Evolutionary conservation across 2,329 filamentous ascomycete genomes (phyloP).

Genomic region (Colletotrichum caudatum): DNA sequence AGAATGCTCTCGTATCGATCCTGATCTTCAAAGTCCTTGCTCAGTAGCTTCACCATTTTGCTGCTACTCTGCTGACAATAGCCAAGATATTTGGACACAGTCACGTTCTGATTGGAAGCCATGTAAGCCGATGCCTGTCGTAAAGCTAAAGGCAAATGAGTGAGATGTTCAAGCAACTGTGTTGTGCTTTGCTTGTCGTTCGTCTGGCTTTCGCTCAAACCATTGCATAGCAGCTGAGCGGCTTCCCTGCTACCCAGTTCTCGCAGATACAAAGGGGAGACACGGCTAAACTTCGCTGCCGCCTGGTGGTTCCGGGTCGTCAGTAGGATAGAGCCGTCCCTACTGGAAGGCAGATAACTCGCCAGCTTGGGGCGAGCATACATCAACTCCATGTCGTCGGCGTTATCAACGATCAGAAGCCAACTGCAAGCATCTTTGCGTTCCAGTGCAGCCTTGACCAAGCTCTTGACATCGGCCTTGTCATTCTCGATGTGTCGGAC

Average conservation of each 20-base stretch:
- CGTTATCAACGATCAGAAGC: too few species aligned
- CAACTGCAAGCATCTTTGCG: too few species aligned
- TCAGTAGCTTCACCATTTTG: slow-evolving; percentile 45
- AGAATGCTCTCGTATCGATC: slow-evolving; percentile 44
- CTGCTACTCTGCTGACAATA: slow-evolving; percentile 44
- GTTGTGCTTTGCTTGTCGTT: slow-evolving; percentile 40
- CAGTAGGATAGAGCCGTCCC: too few species aligned
- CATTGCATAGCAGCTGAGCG: slow-evolving; percentile 43
- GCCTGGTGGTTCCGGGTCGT: too few species aligned
- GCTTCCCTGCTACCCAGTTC: slow-evolving; percentile 45
- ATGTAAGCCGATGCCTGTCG: slow-evolving; percentile 53
- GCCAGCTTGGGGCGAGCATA: too few species aligned
- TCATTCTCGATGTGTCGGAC: too few species aligned
- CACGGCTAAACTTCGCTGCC: too few species aligned
- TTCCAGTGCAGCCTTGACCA: too few species aligned
- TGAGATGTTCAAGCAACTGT: slow-evolving; percentile 48
- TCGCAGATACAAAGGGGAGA: slow-evolving; percentile 37
- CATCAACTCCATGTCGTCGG: too few species aligned
- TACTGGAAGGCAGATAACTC: too few species aligned
- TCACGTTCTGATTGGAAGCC: slow-evolving; percentile 44
- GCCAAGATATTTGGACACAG: slow-evolving; percentile 46
- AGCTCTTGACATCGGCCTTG: too few species aligned
- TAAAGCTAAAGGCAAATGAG: slow-evolving; percentile 52
- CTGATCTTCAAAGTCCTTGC: slow-evolving; percentile 48
- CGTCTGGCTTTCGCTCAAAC: slow-evolving; percentile 42